Evolutionary conservation across 305 asterid genomes (phyloP), one percentile per base, ranked within the genome.

Genomic region (Rubia tinctorum): DNA sequence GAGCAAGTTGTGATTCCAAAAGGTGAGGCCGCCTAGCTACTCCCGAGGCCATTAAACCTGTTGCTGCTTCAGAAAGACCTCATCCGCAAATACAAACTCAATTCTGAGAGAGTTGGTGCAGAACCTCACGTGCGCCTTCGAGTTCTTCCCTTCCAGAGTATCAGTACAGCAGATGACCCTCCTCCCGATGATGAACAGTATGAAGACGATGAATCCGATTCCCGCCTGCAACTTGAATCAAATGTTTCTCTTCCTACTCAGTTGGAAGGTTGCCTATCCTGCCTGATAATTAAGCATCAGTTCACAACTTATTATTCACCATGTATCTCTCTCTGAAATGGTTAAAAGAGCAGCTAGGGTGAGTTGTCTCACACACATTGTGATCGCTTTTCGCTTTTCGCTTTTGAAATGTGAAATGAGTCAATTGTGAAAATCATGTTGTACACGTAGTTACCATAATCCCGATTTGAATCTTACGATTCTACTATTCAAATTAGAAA

Each of bases 51-150:
- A 69, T 69, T 86, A 68, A 92, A 89, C 71, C 80, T 94, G 71
- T 34, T 88, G 75, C 71, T 89, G 82, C 96, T 94, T 67, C 99
- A 94, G 75, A 92, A 89, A 87, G 97, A 92, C 79, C 95, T 94
- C 42, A 84, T 94, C 75, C 87, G 89, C 45, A 90, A 89, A 67
- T 94, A 90, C 83, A 92, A 89, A 80, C 95, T 94, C 44, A 83
- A 82, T 70, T 84, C 98, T 6, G 97, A 89, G 80, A 86, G 97
- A 81, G 82, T 90, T 74, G 86, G 85, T 66, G 71, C 90, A 56
- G 98, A 88, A 74, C 72, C 82, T 12, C 88, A 94, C 56, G 78
- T 72, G 25, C 79, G 86, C 73, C 91, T 94, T 74, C 86, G 86
- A 34, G 84, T 94, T 73, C 91, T 90, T 76, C 97, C 97, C 65